Evolutionary conservation across 805 yeast genomes (phyloP).

Genomic region (Saccharomyces kudriavzevii): DNA sequence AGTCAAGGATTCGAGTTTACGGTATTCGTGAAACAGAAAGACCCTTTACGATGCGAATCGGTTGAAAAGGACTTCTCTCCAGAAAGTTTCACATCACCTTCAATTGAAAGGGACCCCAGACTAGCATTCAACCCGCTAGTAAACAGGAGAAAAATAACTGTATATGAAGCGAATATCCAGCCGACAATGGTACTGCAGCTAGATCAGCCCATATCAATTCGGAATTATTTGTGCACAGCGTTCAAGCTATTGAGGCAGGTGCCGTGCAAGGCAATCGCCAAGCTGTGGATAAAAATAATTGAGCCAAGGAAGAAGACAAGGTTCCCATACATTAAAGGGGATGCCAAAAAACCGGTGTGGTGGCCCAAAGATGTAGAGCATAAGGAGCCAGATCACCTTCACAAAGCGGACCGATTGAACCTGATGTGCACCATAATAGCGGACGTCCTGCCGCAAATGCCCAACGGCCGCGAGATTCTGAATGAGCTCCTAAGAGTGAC

Average conservation of each 20-base stretch:
- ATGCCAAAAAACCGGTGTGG: slow-evolving; percentile 50
- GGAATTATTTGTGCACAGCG: slow-evolving; percentile 13
- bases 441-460: slow-evolving; percentile 12
- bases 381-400: slow-evolving; percentile 67
- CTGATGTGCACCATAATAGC: slow-evolving; percentile 38
- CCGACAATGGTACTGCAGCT: background rate
- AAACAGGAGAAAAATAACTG: background rate
- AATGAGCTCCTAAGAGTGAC: slow-evolving; percentile 13
- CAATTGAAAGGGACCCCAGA: background rate
- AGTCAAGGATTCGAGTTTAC: slow-evolving; percentile 11
- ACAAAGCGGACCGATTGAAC: slow-evolving; percentile 46
- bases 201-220: slow-evolving; percentile 1
- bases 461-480: slow-evolving; percentile 7
- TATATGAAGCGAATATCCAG: background rate
- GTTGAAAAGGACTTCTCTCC: slow-evolving; percentile 2
- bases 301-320: slow-evolving; percentile 61
- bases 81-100: background rate
- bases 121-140: background rate
- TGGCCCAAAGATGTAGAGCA: slow-evolving; percentile 60
- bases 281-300: slow-evolving; percentile 55
- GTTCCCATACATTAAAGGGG: slow-evolving; percentile 53
- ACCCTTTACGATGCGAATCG: background rate
- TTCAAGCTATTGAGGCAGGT: slow-evolving; percentile 41
- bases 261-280: slow-evolving; percentile 54
- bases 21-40: slow-evolving; percentile 8